Conservation (phyloP, 352 stramenopile species). For the Hyaloperonospora brassicae region DNA sequence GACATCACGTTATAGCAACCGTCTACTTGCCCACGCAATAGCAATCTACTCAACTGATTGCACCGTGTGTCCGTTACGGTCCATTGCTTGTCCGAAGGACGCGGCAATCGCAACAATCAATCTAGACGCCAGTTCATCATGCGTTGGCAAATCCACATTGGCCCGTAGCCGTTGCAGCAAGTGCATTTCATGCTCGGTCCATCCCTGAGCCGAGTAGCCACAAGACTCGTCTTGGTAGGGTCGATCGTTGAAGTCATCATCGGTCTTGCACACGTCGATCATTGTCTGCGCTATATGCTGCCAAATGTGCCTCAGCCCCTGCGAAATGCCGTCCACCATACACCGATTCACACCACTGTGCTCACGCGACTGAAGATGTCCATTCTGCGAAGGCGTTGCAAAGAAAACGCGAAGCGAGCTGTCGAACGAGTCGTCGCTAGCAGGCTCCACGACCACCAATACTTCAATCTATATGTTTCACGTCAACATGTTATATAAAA, state of each 20-base stretch:
- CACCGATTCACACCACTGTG: conserved; percentile 33
- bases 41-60: no score
- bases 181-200: conserved; percentile 20
- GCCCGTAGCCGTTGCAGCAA: conserved; percentile 33
- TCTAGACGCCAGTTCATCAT: conserved; percentile 53
- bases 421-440: conserved; percentile 19
- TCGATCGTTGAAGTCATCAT: conserved; percentile 14
- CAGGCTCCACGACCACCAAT: conserved; percentile 32
- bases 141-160: conserved; percentile 33
- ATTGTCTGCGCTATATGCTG: conserved; percentile 41
- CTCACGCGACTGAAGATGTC: conserved; percentile 14
- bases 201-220: conserved; percentile 4
- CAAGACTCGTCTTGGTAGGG: conserved; percentile 12
- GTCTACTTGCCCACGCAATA: no score
- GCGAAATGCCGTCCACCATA: conserved; percentile 35
- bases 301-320: conserved; percentile 48
- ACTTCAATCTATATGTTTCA: conserved; percentile 32
- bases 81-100: conserved; percentile 13
- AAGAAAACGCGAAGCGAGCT: conserved; percentile 42
- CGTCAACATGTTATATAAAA: not conserved
- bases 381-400: conserved; percentile 21
- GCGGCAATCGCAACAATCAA: conserved; percentile 43
- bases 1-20: no score
- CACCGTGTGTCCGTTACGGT: no score
- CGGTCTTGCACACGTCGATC: conserved; percentile 29